Evolutionary conservation across 306 rosid species (phyloP), one percentile per base, ranked within the genome.

Genomic region (Geum urbanum): DNA sequence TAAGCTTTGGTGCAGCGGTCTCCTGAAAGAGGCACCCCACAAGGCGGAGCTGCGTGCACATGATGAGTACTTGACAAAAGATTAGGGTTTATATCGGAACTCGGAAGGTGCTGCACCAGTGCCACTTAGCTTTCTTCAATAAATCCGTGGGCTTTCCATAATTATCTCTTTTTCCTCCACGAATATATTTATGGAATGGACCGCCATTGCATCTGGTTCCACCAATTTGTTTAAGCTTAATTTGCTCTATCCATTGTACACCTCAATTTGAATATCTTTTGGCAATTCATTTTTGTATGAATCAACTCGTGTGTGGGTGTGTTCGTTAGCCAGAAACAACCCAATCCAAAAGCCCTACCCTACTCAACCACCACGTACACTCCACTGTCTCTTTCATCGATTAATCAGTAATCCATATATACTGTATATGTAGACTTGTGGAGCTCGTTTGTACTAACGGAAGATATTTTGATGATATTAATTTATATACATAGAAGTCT

Each of bases 111-210:
- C 37, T 32, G 37, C 37, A 32, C 37, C 37, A 32, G 37, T 32
- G 37, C 37, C 4, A 32, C 37, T 32, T 32, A 32, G 37, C 52
- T 57, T 64, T 74, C 14, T 44, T 53, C 71, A 76, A 35, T 72
- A n/a, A 68, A 74, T 74, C 83, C 73, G 70, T 47, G 78, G 80
- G 78, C 61, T 37, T 63, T 53, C 53, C 44, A 27, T 67, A 22
- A 56, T 55, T 47, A 37, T 7, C 49, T 44, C 13, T 39, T 13
- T 8, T 9, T 3, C 13, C 51, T 18, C 7, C 10, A 22, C 20
- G 58, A 53, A 53, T 57, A 22, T 24, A 57, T 54, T 9, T 54
- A 12, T 27, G 63, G 4, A 24, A 24, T 12, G 63, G 61, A 64
- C 54, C 40, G 13, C 69, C 53, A 12, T 45, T 64, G 41, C 53